phyloP scores from a whole-genome alignment of 1,139 yeast genomes.

The Sugiyamaella xylanicola region DNA sequence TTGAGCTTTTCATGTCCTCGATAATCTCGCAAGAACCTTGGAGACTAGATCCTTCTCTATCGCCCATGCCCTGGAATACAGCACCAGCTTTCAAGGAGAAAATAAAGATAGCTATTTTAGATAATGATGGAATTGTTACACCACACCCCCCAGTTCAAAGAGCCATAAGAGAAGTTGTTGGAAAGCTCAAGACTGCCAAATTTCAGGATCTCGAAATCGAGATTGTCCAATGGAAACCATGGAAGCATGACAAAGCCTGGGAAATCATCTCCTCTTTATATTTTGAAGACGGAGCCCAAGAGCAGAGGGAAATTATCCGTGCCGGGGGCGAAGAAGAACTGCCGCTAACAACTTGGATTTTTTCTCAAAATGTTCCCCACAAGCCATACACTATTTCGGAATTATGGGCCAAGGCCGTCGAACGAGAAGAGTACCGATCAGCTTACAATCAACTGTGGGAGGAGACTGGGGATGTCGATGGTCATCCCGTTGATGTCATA shows the following conservation, averaged over 20 bases:
- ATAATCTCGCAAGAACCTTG: slow-evolving; percentile 23
- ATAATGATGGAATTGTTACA: slow-evolving; percentile 39
- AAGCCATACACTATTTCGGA: slow-evolving; percentile 36
- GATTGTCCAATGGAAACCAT: slow-evolving; percentile 50
- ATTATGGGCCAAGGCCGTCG: slow-evolving; percentile 43
- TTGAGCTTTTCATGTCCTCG: slow-evolving; percentile 23
- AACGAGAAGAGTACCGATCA: slow-evolving; percentile 40
- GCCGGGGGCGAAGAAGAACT: slow-evolving; percentile 52
- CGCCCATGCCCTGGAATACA: slow-evolving; percentile 31
- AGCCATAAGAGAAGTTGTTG: slow-evolving; percentile 43
- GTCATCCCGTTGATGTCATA: slow-evolving; percentile 58
- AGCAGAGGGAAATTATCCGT: slow-evolving; percentile 39
- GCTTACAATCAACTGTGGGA: slow-evolving; percentile 18
- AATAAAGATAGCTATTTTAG: slow-evolving; percentile 40
- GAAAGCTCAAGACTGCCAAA: slow-evolving; percentile 36
- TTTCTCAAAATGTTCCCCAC: slow-evolving; percentile 28
- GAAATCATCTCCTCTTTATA: slow-evolving; percentile 47
- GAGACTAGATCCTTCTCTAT: slow-evolving; percentile 21
- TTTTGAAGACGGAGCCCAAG: slow-evolving; percentile 53
- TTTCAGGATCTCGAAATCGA: slow-evolving; percentile 38
- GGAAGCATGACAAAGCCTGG: slow-evolving; percentile 44
- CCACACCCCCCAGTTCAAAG: slow-evolving; percentile 56
- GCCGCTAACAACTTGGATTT: slow-evolving; percentile 36
- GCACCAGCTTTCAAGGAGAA: slow-evolving; percentile 52
- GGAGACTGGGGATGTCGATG: slow-evolving; percentile 46